Evolutionary conservation across 2,329 filamentous ascomycete genomes (phyloP).

Genomic region (Lasiodiplodia sp.): DNA sequence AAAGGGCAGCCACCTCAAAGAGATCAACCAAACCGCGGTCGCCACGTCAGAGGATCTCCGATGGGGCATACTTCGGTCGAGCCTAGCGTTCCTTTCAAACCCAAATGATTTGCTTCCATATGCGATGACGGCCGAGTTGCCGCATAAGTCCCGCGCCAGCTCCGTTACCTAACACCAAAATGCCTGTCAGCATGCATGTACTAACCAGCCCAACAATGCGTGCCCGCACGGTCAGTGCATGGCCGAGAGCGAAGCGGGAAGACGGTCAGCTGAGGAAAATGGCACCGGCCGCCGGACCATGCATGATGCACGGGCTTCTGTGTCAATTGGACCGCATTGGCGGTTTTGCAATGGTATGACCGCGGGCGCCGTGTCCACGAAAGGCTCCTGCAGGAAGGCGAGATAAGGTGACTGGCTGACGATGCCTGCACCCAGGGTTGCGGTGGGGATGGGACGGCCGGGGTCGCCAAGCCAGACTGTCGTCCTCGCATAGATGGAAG

Average conservation of each 20-base stretch:
- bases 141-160: conserved; percentile 52
- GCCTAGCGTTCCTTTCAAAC: conserved; percentile 53
- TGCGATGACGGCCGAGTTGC: conserved; percentile 53
- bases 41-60: conserved; percentile 63
- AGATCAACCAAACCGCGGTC: conserved; percentile 54
- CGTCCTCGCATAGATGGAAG: conserved; percentile 32
- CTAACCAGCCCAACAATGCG: conserved; percentile 50
- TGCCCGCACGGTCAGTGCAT: conserved; percentile 44
- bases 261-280: conserved; percentile 49
- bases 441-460: conserved; percentile 36
- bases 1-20: conserved; percentile 43
- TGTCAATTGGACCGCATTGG: conserved; percentile 44
- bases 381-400: conserved; percentile 48
- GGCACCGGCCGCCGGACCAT: conserved; percentile 42
- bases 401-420: conserved; percentile 59
- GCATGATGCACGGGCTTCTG: conserved; percentile 47
- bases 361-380: conserved; percentile 43
- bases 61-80: conserved; percentile 55
- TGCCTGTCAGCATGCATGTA: conserved; percentile 52
- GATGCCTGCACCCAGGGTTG: conserved; percentile 42
- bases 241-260: conserved; percentile 45
- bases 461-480: conserved; percentile 25
- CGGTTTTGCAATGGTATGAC: conserved; percentile 44
- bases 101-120: conserved; percentile 53
- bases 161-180: conserved; percentile 50